Evolutionary conservation across 805 yeast genomes (phyloP), one percentile per base, ranked within the genome.

Genomic region (Starmerella scarabaei): DNA sequence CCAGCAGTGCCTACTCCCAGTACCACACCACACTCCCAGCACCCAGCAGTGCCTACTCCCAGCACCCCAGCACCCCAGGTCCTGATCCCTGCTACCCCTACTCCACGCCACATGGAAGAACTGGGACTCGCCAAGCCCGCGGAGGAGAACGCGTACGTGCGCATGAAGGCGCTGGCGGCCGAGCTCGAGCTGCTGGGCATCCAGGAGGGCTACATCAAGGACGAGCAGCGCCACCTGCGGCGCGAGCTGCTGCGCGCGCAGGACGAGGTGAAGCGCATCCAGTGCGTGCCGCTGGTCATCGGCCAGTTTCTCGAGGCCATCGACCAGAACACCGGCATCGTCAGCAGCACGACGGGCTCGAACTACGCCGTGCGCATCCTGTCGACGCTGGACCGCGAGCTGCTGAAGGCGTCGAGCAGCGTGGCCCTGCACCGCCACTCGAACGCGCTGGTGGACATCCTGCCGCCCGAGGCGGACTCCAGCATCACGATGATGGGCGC

Each of bases 351-450:
- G 20, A 91, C 98, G 2, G 98, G 98, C 15, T 85, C 95, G 48
- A 91, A 85, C 60, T 91, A 88, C 55, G 97, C 91, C 24, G 99
- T 93, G 29, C 74, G 94, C 56, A 88, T 93, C 43, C 69, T 91
- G 47, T 84, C 95, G 6, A 93, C 99, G 0, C 69, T 91, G 49
- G 98, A 91, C 57, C 72, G 97, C 47, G 98, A 93, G 63, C 69
- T 88, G 50, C 73, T 91, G 56, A 91, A 91, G 62, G 86, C 97
- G 12, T 80, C 94, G 4, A 80, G 94, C 27, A 82, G 94, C 12
- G 99, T 91, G 24, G 98, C 98, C 1, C 69, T 91, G 50, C 98
- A 91, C 61, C 93, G 98, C 60, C 97, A 93, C 65, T 88, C 97
- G 11, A 93, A 93, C 59, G 96, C 98, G 2, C 68, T 91, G 49